phyloP scores from a whole-genome alignment of 331 rosid genomes.

The Stylosanthes scabra region DNA sequence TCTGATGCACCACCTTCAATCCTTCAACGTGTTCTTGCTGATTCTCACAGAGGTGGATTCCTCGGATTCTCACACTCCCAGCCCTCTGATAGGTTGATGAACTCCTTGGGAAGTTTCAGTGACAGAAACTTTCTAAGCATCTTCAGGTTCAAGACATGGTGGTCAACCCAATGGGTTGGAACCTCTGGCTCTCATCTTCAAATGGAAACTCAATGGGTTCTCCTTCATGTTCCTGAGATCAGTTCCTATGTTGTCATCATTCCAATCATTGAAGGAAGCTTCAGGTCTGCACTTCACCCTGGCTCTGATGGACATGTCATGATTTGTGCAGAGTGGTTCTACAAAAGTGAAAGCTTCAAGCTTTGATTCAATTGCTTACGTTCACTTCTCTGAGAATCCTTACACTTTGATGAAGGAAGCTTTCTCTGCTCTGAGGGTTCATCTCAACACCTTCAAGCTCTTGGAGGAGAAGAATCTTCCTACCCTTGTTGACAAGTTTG shows the following conservation, averaged over 20 bases:
- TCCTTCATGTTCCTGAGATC: constrained; percentile 71
- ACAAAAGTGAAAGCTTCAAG: constrained; percentile 52
- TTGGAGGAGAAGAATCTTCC: constrained; percentile 81
- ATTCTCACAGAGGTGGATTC: constrained; percentile 79
- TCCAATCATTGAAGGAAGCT: constrained; percentile 67
- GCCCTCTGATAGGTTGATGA: constrained; percentile 64
- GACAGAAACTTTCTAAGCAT: constrained; percentile 68
- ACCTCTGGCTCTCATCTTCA: constrained; percentile 82
- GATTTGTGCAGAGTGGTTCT: constrained; percentile 86
- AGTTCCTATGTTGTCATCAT: constrained; percentile 67
- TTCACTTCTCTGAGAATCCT: constrained; percentile 78
- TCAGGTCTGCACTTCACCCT: constrained; percentile 77
- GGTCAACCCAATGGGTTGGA: constrained; percentile 95
- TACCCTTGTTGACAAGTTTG: constrained; percentile 66
- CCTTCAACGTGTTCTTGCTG: constrained; percentile 52
- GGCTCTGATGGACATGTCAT: constrained; percentile 68
- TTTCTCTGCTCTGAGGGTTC: constrained; percentile 69
- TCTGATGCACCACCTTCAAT: constrained; percentile 66
- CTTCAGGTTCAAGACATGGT: constrained; percentile 96
- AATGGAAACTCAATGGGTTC: constrained; percentile 89
- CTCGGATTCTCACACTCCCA: constrained; percentile 59
- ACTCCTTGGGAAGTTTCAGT: constrained; percentile 67
- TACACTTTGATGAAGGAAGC: constrained; percentile 80
- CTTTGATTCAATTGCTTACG: constrained; percentile 65
- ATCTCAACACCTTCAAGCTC: constrained; percentile 67